Conservation (phyloP, 2,329 filamentous ascomycete genomes). For the Aspergillus vadensis region DNA sequence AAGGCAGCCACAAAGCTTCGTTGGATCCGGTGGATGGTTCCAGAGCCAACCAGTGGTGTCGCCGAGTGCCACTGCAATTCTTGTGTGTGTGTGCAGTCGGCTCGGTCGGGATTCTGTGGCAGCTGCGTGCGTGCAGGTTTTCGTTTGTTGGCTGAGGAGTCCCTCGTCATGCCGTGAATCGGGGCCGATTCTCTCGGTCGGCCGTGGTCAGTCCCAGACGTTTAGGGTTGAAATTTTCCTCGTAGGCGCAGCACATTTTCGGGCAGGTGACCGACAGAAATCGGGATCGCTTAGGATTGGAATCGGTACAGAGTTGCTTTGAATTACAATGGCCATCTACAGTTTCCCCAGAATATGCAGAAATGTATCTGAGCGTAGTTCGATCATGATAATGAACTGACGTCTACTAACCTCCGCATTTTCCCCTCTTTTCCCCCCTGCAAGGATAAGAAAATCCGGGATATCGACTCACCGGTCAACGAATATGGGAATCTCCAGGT, state of each 20-base stretch:
- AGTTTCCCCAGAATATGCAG: neutral
- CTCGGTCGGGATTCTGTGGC: conserved; percentile 15
- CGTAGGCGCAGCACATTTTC: neutral
- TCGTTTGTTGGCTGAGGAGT: neutral
- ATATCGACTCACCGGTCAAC: conserved; percentile 19
- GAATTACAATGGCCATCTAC: neutral
- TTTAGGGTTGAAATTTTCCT: neutral
- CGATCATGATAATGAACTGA: neutral
- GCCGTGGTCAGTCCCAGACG: neutral
- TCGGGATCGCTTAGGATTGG: neutral
- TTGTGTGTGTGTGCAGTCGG: conserved; percentile 8
- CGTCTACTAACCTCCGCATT: conserved; percentile 18
- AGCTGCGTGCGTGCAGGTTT: neutral
- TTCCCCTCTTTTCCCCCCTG: conserved; percentile 17
- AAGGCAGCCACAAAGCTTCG: conserved; percentile 16
- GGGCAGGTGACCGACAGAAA: neutral
- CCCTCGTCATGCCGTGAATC: conserved; percentile 5
- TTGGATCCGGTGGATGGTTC: conserved; percentile 11
- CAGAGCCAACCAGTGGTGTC: conserved; percentile 8
- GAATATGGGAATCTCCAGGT: conserved; percentile 16
- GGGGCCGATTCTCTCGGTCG: conserved; percentile 12
- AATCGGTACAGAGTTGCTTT: neutral
- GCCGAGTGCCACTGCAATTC: conserved; percentile 7
- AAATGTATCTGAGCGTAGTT: neutral
- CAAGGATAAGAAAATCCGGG: conserved; percentile 3